phyloP scores from a whole-genome alignment of 2,329 filamentous ascomycete species.

The Aspergillus aculeatus region DNA sequence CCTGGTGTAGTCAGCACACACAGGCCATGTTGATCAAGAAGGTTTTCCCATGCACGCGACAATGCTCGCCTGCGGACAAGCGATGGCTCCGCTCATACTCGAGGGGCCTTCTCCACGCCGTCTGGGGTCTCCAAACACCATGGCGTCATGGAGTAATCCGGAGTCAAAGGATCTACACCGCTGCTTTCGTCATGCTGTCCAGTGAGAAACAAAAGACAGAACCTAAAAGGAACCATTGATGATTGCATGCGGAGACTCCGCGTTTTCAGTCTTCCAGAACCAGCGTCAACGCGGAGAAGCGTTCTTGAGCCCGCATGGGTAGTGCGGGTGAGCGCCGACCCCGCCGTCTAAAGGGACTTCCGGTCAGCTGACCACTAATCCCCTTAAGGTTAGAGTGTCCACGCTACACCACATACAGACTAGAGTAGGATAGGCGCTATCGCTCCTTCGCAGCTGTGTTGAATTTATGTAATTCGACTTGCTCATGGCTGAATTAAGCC shows the following conservation, averaged over 20 bases:
- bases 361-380: conserved; percentile 2
- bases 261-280: conserved; percentile 1
- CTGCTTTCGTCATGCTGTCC: not conserved
- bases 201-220: not conserved
- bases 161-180: not conserved
- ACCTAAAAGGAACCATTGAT: not conserved
- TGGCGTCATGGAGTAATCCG: not conserved
- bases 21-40: not conserved
- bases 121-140: not conserved
- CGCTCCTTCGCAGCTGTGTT: too few relatives aligned
- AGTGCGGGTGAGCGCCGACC: not conserved
- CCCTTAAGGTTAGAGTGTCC: not conserved
- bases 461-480: not conserved
- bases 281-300: conserved; percentile 3
- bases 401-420: not conserved
- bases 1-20: not conserved
- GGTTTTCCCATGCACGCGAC: not conserved
- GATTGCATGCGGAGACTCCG: conserved; percentile 6
- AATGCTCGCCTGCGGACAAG: not conserved
- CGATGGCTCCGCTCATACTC: not conserved
- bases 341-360: conserved; percentile 7
- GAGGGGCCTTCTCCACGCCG: not conserved
- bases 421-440: not conserved
- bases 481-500: not conserved
- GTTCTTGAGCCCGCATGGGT: conserved; percentile 1